These are phyloP conservation scores for Thamnidium elegans DNA, from an alignment of 192 early-diverging fungal species.

Conservation along the genomic window DNA sequence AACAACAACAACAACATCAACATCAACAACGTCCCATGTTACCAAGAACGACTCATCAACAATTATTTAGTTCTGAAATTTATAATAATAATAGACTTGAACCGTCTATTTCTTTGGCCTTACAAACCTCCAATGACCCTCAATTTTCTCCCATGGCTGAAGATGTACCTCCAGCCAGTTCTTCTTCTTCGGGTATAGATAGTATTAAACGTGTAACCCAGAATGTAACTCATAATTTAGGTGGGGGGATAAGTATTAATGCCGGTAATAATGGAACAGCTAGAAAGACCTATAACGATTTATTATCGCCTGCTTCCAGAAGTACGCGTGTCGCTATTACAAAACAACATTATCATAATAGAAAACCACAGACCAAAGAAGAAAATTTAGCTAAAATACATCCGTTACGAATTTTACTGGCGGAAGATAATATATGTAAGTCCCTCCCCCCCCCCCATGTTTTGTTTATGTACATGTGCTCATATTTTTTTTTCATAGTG, in stretches of 20 bases:
- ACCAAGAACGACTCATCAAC: neutral
- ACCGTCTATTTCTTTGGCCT: too few relatives aligned
- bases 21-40: neutral
- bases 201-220: too few relatives aligned
- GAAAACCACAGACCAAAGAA: constrained; percentile 21
- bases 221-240: too few relatives aligned
- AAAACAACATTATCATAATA: constrained; percentile 22
- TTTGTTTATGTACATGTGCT: neutral
- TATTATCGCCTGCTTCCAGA: constrained; percentile 4
- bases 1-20: neutral
- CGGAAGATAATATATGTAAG: constrained; percentile 40
- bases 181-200: too few relatives aligned
- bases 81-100: too few relatives aligned
- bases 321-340: constrained; percentile 7
- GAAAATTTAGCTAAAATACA: constrained; percentile 30
- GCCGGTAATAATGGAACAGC: too few relatives aligned
- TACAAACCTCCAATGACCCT: too few relatives aligned
- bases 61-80: neutral
- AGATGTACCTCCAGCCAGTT: too few relatives aligned
- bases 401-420: constrained; percentile 32
- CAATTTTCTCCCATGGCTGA: too few relatives aligned
- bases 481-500: constrained; percentile 23
- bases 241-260: too few relatives aligned
- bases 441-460: neutral
- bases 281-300: constrained; percentile 9